Conservation (phyloP, 2,329 filamentous ascomycete species). For the Epichloe typhina region DNA sequence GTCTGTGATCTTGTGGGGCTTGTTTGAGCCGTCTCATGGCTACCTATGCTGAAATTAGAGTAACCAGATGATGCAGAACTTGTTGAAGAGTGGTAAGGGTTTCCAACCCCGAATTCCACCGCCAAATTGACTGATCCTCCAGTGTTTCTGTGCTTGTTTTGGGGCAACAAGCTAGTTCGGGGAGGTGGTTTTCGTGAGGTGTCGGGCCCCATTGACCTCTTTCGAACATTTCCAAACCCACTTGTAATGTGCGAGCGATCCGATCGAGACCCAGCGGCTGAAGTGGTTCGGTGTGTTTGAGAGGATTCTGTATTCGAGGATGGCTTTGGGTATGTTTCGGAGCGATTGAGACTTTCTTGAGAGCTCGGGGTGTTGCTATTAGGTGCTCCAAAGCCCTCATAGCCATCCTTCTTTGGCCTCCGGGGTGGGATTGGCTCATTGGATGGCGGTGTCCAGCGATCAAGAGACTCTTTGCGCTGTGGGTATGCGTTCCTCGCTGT, state of each 20-base stretch:
- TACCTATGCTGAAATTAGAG: conserved; percentile 44
- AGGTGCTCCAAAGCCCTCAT: conserved; percentile 44
- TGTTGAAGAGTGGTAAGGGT: conserved; percentile 51
- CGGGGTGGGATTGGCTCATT: conserved; percentile 17
- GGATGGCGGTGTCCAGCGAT: conserved; percentile 7
- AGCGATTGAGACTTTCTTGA: conserved; percentile 27
- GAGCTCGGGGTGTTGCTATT: conserved; percentile 23
- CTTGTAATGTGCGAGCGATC: conserved; percentile 20
- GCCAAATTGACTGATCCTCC: conserved; percentile 39
- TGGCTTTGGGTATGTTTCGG: conserved; percentile 39
- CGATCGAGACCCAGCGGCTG: conserved; percentile 31
- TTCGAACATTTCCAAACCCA: conserved; percentile 17
- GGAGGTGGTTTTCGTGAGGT: conserved; percentile 40
- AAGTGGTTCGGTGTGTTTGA: conserved; percentile 26
- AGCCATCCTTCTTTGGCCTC: conserved; percentile 36
- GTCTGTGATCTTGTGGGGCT: conserved; percentile 20
- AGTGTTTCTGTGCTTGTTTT: conserved; percentile 23
- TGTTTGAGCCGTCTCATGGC: conserved; percentile 48
- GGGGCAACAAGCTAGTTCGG: conserved; percentile 32
- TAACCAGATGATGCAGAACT: conserved; percentile 53
- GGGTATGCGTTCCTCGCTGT: conserved; percentile 21
- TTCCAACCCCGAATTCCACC: conserved; percentile 46
- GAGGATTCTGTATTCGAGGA: conserved; percentile 24
- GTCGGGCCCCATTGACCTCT: conserved; percentile 33
- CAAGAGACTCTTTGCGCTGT: conserved; percentile 16